Evolutionary conservation across 1,284 basidiomycete species (phyloP).

Genomic region (Mycena citricolor): DNA sequence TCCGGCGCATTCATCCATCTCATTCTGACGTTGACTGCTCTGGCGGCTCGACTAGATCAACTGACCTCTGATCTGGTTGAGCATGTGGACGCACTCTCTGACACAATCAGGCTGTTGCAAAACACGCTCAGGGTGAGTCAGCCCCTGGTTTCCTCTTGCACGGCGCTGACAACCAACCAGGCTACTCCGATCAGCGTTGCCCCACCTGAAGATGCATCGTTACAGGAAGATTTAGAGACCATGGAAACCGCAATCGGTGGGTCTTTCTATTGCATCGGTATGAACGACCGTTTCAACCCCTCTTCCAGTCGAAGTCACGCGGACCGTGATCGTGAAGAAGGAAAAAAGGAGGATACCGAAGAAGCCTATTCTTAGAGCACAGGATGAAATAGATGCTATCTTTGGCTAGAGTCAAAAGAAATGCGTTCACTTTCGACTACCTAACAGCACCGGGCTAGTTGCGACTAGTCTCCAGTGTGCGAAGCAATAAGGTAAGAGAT

Average conservation of each 20-base stretch:
- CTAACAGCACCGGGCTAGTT: slow-evolving; percentile 24
- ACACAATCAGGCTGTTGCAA: slow-evolving; percentile 31
- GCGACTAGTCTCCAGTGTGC: slow-evolving; percentile 23
- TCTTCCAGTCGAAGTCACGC: too few species aligned
- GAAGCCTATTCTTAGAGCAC: slow-evolving; percentile 29
- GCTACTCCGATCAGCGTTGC: too few species aligned
- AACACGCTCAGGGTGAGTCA: slow-evolving; percentile 17
- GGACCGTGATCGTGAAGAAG: too few species aligned
- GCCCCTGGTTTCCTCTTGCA: too few species aligned
- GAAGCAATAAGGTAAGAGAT: slow-evolving; percentile 23
- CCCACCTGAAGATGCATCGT: too few species aligned
- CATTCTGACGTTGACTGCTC: slow-evolving; percentile 56
- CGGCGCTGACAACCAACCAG: too few species aligned
- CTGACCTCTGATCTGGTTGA: slow-evolving; percentile 48
- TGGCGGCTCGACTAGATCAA: slow-evolving; percentile 55
- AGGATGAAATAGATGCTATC: slow-evolving; percentile 69
- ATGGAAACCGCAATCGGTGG: too few species aligned
- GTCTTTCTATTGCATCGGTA: too few species aligned
- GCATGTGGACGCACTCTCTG: slow-evolving; percentile 32
- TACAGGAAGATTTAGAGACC: too few species aligned
- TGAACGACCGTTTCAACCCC: too few species aligned
- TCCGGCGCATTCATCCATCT: slow-evolving; percentile 71
- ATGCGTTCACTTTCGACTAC: slow-evolving; percentile 24
- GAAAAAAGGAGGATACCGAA: too few species aligned
- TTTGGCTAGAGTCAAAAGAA: slow-evolving; percentile 46